phyloP scores from a whole-genome alignment of 169 alveolate genomes.

The Cyclospora cayetanensis region DNA sequence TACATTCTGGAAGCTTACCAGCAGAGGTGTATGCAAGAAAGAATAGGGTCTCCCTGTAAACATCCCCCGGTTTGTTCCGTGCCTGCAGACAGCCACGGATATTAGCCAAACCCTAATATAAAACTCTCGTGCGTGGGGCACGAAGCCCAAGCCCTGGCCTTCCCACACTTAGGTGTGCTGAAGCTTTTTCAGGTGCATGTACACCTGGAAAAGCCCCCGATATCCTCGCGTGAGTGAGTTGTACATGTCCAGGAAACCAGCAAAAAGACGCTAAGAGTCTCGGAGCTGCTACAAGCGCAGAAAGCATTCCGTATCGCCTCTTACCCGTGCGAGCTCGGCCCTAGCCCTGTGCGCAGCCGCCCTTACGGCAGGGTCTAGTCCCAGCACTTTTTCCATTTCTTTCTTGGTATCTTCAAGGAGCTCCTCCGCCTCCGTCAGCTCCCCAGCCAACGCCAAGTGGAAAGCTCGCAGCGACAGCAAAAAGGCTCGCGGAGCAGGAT shows the following conservation, averaged over 20 bases:
- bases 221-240: no score
- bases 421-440: neutral
- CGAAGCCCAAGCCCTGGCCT: neutral
- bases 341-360: neutral
- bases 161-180: neutral
- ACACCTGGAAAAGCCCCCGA: no score
- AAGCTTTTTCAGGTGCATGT: no score
- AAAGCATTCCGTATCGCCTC: no score
- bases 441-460: neutral
- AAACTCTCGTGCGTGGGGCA: neutral
- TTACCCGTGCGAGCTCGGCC: neutral
- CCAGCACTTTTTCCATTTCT: neutral
- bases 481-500: neutral
- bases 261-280: no score
- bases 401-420: neutral
- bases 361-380: neutral
- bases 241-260: no score
- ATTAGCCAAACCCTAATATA: slow-evolving; percentile 12
- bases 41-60: slow-evolving; percentile 13
- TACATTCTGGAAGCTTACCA: neutral
- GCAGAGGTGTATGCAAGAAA: slow-evolving; percentile 57
- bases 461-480: neutral
- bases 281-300: no score
- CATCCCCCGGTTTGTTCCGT: slow-evolving; percentile 20
- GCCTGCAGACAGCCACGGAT: slow-evolving; percentile 29